A percentile compares a stretch with the other conserved stretches of the same genome.
phyloP scores from a whole-genome alignment of 1,284 basidiomycete genomes.

The Ustilago lituana region DNA sequence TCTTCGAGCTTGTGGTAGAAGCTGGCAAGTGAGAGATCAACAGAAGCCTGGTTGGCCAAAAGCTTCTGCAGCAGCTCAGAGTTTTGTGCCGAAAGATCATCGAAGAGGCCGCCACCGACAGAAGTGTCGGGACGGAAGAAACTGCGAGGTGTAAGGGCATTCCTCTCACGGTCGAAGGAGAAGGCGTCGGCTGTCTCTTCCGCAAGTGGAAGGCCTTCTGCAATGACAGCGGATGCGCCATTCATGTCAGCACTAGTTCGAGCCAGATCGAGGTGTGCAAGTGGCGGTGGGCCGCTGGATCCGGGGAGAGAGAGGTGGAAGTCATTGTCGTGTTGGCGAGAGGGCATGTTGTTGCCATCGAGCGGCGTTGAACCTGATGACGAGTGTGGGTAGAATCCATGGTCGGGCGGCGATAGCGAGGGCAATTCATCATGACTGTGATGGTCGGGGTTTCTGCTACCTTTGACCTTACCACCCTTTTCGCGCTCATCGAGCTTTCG shows the following conservation, averaged over 20 bases:
- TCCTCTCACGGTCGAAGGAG: conserved; percentile 36
- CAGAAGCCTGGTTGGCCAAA: conserved; percentile 26
- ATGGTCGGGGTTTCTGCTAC: conserved; percentile 7
- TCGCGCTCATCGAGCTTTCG: conserved; percentile 51
- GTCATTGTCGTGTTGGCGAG: conserved; percentile 1
- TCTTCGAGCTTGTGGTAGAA: conserved; percentile 57
- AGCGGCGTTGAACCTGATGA: conserved; percentile 20
- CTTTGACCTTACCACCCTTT: conserved; percentile 27
- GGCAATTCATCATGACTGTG: conserved; percentile 30
- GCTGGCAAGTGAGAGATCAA: conserved; percentile 33
- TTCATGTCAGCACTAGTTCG: conserved; percentile 6
- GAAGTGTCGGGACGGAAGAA: conserved; percentile 31
- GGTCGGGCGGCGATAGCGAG: conserved; percentile 34
- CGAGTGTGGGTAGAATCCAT: conserved; percentile 6
- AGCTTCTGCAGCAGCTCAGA: conserved; percentile 54
- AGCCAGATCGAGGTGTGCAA: conserved; percentile 11
- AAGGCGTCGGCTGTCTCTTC: conserved; percentile 26
- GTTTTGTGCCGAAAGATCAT: conserved; percentile 52
- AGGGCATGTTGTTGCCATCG: conserved; percentile 9
- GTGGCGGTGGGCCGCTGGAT: background rate
- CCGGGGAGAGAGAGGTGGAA: background rate
- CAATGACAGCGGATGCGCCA: conserved; percentile 4
- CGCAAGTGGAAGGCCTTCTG: conserved; percentile 5
- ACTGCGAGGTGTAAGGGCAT: conserved; percentile 25
- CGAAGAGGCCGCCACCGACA: conserved; percentile 36